Evolutionary conservation across 164 flowering plant genomes (phyloP).

Genomic region (Aristolochia contorta): DNA sequence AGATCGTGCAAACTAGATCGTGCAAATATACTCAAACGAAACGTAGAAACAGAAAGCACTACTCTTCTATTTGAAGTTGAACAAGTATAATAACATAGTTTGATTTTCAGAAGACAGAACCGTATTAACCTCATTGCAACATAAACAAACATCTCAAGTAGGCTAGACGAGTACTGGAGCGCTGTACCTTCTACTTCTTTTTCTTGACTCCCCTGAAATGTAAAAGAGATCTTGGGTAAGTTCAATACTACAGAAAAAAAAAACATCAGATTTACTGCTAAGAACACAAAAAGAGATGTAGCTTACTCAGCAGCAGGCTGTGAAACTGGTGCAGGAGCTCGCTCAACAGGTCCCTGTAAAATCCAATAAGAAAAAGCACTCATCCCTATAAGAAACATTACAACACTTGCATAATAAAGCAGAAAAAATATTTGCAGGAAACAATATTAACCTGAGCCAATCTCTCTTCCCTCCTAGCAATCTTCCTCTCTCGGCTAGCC

Average conservation of each 20-base stretch:
- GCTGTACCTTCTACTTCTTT: slow-evolving; percentile 1
- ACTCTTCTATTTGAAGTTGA: no score
- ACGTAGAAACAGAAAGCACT: no score
- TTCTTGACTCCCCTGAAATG: slow-evolving; percentile 13
- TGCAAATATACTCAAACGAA: no score
- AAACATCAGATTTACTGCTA: no score
- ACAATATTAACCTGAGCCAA: slow-evolving; percentile 24
- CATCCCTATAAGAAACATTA: no score
- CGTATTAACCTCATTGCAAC: neutral
- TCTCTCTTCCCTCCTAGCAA: slow-evolving; percentile 47
- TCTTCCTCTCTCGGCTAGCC: slow-evolving; percentile 14
- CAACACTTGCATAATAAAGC: neutral
- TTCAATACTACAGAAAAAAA: neutral
- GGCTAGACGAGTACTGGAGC: neutral
- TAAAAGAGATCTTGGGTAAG: neutral
- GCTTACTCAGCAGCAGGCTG: slow-evolving; percentile 6
- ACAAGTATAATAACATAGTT: no score
- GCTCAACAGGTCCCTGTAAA: slow-evolving; percentile 10
- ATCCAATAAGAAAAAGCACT: neutral
- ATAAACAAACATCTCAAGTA: neutral
- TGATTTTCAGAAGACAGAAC: neutral
- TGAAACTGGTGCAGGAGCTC: slow-evolving; percentile 1
- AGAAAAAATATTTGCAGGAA: no score
- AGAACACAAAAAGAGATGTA: neutral
- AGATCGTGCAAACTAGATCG: no score